Conservation (phyloP, 2,329 filamentous ascomycete genomes). For the Cladophialophora chaetospira region DNA sequence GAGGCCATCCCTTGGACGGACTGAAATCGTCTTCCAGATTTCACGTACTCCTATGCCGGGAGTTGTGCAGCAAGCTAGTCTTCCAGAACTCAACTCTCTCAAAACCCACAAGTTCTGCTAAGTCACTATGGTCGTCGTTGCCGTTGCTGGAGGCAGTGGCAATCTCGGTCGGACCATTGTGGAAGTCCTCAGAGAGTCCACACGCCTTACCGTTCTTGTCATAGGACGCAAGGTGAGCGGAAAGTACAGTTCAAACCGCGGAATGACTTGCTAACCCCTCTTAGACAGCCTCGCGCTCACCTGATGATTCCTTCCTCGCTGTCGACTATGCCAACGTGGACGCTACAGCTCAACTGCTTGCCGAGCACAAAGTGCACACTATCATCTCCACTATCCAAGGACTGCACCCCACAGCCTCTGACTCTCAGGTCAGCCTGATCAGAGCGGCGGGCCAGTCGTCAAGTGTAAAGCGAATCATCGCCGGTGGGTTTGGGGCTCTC, state of each 20-base stretch:
- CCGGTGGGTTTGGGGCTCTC: not conserved
- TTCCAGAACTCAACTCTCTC: no score
- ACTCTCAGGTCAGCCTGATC: conserved; percentile 1
- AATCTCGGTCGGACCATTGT: not conserved
- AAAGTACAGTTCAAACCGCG: no score
- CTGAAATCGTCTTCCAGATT: no score
- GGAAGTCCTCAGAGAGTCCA: not conserved
- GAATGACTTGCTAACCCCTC: not conserved
- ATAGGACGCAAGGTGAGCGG: not conserved
- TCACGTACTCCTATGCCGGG: no score
- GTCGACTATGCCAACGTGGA: not conserved
- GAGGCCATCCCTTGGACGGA: no score
- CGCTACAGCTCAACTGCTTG: not conserved
- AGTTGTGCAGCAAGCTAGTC: no score
- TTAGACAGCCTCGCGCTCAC: not conserved
- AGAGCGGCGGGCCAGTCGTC: not conserved
- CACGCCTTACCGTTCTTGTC: not conserved
- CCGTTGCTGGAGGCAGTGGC: not conserved
- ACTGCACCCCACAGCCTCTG: not conserved
- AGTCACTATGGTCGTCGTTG: no score
- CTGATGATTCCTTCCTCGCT: not conserved
- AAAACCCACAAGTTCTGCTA: no score
- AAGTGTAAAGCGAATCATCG: not conserved
- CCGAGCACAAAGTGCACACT: not conserved
- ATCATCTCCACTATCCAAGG: not conserved